Base-by-base conservation (phyloP, 2,329 filamentous ascomycete genomes). In the Alternaria sp. region DNA sequence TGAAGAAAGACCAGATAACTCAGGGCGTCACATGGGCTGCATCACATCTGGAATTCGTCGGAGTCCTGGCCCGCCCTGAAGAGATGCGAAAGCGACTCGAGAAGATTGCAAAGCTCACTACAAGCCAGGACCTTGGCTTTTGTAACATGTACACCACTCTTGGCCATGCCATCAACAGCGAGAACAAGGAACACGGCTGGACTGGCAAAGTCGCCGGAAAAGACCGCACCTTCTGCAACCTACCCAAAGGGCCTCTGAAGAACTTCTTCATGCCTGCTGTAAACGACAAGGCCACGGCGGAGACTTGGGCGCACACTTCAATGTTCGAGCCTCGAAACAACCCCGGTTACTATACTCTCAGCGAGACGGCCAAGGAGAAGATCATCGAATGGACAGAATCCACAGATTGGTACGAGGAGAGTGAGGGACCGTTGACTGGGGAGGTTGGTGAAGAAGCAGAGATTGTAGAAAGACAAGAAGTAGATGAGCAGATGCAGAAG, bases 31-130 rank as follows among this genome's bases (percentile, higher is more conserved):
- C 83, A 9, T 98, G 94, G 93, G 92, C 92, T 14, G 88, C 90
- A 16, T 95, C 92, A 36, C 95, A 99, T 79, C 87, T 99, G 26
- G 92, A 95, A 77, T 99, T 98, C 72, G 92, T 98, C 1, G 93
- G 93, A 2, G 96, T 93, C 72, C 85, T 99, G 7, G 91, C 91
- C 48, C 88, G 92, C n/a, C 88, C 88, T 5, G 91, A 94, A 69
- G 93, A 97, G 73, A 82, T 98, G 65, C 88, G 89, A 68, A 86
- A 88, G 72, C 88, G 95, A 32, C 84, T 97, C 9, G 81, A 83
- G n/a, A 85, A 82, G 61, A 83, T 97, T 75, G 83, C 87, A n/a
- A 83, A 84, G 59, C 81, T 94, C 20, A 84, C 88, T 34, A 77
- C 82, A 46, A 87, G 91, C 59, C 85, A 92, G 14, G 84, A 84